These are phyloP conservation scores for Candida tropicalis DNA, from an alignment of 1,139 yeast genomes.

Conservation along the genomic window DNA sequence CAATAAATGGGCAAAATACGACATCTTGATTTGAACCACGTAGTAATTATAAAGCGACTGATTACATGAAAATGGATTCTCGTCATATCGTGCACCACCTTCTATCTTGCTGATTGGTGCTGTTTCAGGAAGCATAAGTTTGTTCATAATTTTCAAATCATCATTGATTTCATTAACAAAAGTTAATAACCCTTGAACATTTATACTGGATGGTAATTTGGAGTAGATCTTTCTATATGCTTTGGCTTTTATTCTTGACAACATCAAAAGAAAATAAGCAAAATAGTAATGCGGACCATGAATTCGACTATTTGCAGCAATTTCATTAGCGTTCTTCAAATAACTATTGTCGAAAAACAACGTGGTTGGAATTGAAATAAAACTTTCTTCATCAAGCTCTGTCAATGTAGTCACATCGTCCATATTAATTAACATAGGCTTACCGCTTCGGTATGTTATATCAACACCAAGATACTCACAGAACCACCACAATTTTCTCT, in stretches of 20 bases:
- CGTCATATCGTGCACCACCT: not conserved
- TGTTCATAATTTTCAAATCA: conserved; percentile 20
- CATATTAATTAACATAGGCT: conserved; percentile 18
- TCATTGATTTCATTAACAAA: conserved; percentile 18
- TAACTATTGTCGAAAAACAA: conserved; percentile 13
- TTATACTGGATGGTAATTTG: conserved; percentile 11
- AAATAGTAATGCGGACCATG: conserved; percentile 17
- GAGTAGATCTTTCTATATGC: conserved; percentile 22
- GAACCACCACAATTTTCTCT: conserved; percentile 26
- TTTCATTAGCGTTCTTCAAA: conserved; percentile 11
- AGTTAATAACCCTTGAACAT: conserved; percentile 13
- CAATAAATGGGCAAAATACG: conserved; percentile 36
- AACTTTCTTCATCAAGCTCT: conserved; percentile 17
- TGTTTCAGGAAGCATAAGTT: conserved; percentile 22
- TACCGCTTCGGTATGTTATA: conserved; percentile 26
- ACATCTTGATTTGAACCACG: conserved; percentile 26
- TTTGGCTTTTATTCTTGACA: conserved; percentile 23
- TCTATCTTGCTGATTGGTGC: not conserved
- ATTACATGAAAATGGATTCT: conserved; percentile 6
- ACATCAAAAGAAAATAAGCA: conserved; percentile 19
- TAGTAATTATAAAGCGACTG: conserved; percentile 4
- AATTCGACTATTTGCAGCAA: conserved; percentile 7
- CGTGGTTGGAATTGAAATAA: conserved; percentile 16
- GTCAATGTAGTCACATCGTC: conserved; percentile 24
- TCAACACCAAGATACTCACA: conserved; percentile 26